Base-by-base conservation (phyloP, 495 filamentous ascomycete genomes). In the Cercophora sp. region DNA sequence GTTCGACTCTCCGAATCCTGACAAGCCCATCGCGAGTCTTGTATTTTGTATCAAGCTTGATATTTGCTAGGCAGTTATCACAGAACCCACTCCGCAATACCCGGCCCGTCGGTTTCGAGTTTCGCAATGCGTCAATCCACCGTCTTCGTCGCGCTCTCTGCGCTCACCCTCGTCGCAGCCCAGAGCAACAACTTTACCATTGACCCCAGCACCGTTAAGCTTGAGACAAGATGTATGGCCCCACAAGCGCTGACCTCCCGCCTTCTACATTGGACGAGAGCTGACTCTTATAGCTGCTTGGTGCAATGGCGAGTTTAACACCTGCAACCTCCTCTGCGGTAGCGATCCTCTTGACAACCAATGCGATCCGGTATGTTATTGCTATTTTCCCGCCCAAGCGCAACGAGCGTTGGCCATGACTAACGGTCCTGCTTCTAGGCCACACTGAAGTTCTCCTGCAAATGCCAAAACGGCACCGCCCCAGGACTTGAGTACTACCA, bases 401-500 rank as follows among this genome's bases (percentile, higher is more conserved):
- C n/a, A n/a, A n/a, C n/a, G n/a, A n/a, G n/a, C n/a, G n/a, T n/a
- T n/a, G n/a, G n/a, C n/a, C n/a, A n/a, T n/a, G n/a, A n/a, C n/a
- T n/a, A 4, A 13, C 8, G 27, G 6, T n/a, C 15, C 35, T 24
- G 18, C 8, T 8, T 19, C 8, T 8, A 20, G 13, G 16, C 16
- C n/a, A 60, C 59, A 15, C 44, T 69, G 24, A 43, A 44, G 5
- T 72, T 55, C 57, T 24, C 22, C 16, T 72, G 69, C 59, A 54
- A 42, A 1, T 72, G 69, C 68, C 16, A n/a, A 16, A 65, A 70
- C 44, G 61, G 56, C 52, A 45, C 59, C 8, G 60, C 69, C 11
- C 69, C 69, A 3, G 66, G 56, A 29, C 68, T 72, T 13, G 51
- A 68, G 44, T 62, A 70, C 44, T 72, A 70, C 58, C 58, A 29